A percentile compares a stretch with the other conserved stretches of the same genome.
Conservation (phyloP, 768 basidiomycete species). For the Leccinum pellstonianum region DNA sequence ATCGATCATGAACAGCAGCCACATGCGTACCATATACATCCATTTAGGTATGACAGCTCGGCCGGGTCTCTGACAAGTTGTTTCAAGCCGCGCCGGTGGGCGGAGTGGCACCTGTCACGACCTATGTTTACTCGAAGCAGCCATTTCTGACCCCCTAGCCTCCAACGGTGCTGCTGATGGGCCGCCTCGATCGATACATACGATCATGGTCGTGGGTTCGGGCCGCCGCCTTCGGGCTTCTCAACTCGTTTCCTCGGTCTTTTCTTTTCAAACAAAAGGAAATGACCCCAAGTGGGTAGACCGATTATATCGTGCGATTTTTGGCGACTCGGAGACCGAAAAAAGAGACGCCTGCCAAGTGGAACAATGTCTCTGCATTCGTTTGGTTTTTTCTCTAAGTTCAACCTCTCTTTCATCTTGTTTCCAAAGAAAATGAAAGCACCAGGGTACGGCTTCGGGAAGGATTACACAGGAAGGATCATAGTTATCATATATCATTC, state of each 20-base stretch:
- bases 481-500: not conserved
- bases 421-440: not conserved
- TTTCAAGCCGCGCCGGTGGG: not conserved
- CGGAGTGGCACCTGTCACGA: not conserved
- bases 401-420: too few species aligned
- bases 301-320: slow-evolving; percentile 16
- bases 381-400: not conserved
- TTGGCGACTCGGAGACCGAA: not conserved
- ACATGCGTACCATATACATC: not conserved
- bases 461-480: not conserved
- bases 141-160: not conserved
- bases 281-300: not conserved
- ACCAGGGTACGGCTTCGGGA: not conserved
- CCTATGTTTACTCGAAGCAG: not conserved
- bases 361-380: not conserved
- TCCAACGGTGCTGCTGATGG: not conserved
- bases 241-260: not conserved
- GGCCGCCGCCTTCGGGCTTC: not conserved
- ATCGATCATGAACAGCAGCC: not conserved
- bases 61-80: not conserved
- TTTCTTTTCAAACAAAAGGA: not conserved
- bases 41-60: not conserved
- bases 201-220: not conserved
- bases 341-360: not conserved
- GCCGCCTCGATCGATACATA: not conserved